Conservation (phyloP, 176 grass and related monocot species). For the Avena eriantha region DNA sequence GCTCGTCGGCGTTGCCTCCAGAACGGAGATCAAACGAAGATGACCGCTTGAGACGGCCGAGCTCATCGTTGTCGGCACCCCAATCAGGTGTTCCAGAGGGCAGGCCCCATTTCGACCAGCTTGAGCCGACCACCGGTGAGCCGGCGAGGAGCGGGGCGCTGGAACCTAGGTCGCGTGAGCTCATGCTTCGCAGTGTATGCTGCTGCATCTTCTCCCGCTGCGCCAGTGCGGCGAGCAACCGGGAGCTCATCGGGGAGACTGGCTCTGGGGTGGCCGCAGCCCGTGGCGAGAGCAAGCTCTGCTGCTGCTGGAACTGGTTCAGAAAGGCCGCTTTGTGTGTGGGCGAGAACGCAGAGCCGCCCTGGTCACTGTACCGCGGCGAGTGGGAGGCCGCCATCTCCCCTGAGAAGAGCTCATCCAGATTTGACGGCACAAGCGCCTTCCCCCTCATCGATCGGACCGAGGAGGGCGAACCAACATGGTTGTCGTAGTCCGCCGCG, state of each 20-base stretch:
- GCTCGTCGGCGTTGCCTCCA: conserved; percentile 50
- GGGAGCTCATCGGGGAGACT: conserved; percentile 62
- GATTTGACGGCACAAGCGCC: conserved; percentile 50
- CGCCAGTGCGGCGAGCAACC: conserved; percentile 45
- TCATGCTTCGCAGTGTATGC: conserved; percentile 73
- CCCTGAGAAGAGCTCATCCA: conserved; percentile 57
- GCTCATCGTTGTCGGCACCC: conserved; percentile 64
- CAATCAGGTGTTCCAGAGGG: conserved; percentile 57
- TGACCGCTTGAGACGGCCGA: conserved; percentile 61
- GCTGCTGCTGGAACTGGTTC: conserved; percentile 69
- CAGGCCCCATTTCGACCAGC: conserved; percentile 65
- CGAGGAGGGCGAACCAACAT: conserved; percentile 38
- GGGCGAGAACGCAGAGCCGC: conserved; percentile 47
- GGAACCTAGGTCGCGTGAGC: conserved; percentile 59
- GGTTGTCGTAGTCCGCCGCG: conserved; percentile 48
- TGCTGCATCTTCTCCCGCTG: conserved; percentile 75
- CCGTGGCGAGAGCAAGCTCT: conserved; percentile 58
- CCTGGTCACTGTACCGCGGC: conserved; percentile 45
- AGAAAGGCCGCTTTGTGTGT: conserved; percentile 53
- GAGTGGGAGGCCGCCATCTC: conserved; percentile 54
- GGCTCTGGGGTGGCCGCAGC: conserved; percentile 43
- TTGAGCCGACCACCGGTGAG: conserved; percentile 52
- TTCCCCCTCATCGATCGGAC: conserved; percentile 51
- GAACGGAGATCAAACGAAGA: conserved; percentile 61
- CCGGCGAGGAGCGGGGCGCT: conserved; percentile 46